Percentiles rank a stretch among this genome's conserved stretches.
Conservation (phyloP, 2,329 filamentous ascomycete species). For the Endoconidiophora polonica region DNA sequence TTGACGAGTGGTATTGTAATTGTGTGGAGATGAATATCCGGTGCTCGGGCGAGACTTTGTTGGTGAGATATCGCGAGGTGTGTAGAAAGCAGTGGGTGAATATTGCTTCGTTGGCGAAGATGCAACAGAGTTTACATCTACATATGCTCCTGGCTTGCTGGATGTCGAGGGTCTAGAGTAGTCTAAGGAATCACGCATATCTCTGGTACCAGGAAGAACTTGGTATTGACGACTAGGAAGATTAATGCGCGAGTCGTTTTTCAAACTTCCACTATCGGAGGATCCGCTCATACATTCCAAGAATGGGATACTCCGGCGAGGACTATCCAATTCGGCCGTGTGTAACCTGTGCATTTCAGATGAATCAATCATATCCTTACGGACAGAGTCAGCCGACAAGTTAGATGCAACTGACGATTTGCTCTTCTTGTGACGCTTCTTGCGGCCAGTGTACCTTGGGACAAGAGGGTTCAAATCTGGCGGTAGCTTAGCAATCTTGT, state of each 20-base stretch:
- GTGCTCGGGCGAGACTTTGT: constrained; percentile 16
- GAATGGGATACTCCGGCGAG: constrained; percentile 51
- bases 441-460: constrained; percentile 60
- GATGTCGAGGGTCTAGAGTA: constrained; percentile 14
- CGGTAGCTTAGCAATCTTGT: constrained; percentile 63
- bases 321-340: constrained; percentile 13
- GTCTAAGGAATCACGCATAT: constrained; percentile 1
- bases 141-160: constrained; percentile 29
- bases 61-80: constrained; percentile 2
- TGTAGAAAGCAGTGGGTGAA: constrained; percentile 5
- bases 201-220: constrained; percentile 23
- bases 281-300: constrained; percentile 55
- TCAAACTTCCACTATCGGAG: constrained; percentile 27
- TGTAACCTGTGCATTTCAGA: constrained; percentile 7
- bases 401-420: constrained; percentile 37
- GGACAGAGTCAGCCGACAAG: constrained; percentile 13
- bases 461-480: constrained; percentile 94
- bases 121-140: constrained; percentile 31
- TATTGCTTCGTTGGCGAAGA: constrained; percentile 11
- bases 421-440: constrained; percentile 54
- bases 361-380: constrained; percentile 8
- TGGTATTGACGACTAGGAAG: constrained; percentile 41
- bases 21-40: constrained; percentile 11
- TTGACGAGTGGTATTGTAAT: not conserved
- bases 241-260: constrained; percentile 35